phyloP scores from a whole-genome alignment of 441 rosid species.

The Bruguiera hainesii region DNA sequence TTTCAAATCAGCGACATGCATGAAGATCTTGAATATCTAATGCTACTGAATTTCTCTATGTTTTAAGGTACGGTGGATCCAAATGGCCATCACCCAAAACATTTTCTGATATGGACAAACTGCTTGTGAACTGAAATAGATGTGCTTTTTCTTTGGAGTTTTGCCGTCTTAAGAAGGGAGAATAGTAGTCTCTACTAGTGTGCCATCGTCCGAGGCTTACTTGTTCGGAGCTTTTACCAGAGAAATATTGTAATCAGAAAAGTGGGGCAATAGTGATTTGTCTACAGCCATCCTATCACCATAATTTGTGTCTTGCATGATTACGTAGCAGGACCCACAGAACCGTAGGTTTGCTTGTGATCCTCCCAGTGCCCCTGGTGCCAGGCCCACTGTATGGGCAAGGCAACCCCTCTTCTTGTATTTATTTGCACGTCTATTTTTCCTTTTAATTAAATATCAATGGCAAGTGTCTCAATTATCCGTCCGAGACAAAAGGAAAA shows the following conservation, averaged over 20 bases:
- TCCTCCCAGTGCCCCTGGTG: neutral
- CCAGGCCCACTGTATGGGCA: no score
- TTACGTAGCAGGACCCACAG: neutral
- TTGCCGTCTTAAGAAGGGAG: neutral
- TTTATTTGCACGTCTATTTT: no score
- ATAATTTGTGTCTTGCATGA: neutral
- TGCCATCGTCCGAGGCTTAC: neutral
- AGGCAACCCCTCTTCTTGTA: no score
- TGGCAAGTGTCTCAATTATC: no score
- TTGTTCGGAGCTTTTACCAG: neutral
- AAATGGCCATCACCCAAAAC: no score
- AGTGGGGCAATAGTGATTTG: neutral
- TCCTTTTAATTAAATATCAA: no score
- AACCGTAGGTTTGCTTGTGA: neutral
- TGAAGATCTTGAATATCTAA: no score
- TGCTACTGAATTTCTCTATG: no score
- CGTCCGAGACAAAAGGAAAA: no score
- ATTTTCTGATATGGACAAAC: neutral
- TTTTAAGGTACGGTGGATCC: no score
- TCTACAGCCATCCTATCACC: neutral
- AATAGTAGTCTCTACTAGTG: neutral
- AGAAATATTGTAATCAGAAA: neutral
- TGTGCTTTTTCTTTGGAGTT: neutral
- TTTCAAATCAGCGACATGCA: no score
- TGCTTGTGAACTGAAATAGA: neutral